Conservation (phyloP, 331 rosid genomes). For the Rhamnella rubrinervis region DNA sequence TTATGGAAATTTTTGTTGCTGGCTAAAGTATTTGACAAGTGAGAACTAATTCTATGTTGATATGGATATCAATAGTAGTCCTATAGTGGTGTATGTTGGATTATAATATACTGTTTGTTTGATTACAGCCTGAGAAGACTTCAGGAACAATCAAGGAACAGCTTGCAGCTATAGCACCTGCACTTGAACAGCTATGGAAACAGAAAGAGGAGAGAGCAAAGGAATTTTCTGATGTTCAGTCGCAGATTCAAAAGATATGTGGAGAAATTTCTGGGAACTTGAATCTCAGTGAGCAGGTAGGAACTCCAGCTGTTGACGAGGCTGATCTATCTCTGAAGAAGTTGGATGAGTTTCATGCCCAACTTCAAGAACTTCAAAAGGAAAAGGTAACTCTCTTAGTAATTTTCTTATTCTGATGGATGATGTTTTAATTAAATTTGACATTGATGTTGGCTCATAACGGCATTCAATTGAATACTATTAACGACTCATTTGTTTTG, state of each 20-base stretch:
- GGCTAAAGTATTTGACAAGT: constrained; percentile 6
- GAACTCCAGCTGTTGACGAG: constrained; percentile 61
- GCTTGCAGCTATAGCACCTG: constrained; percentile 88
- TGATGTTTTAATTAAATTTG: constrained; percentile 17
- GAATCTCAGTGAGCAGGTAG: constrained; percentile 41
- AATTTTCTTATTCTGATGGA: constrained; percentile 1
- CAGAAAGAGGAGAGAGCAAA: constrained; percentile 82
- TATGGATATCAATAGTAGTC: not conserved
- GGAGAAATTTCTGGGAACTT: constrained; percentile 80
- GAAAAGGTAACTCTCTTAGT: constrained; percentile 60
- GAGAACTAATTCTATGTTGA: not conserved
- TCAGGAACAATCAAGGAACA: constrained; percentile 93
- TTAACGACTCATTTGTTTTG: constrained; percentile 34
- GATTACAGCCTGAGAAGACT: constrained; percentile 72
- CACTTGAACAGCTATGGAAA: constrained; percentile 72
- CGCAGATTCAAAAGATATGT: constrained; percentile 80
- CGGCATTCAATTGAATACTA: constrained; percentile 19
- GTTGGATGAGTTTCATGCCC: constrained; percentile 71
- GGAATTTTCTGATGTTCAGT: constrained; percentile 78
- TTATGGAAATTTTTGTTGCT: not conserved
- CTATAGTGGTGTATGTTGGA: not conserved
- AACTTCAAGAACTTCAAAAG: constrained; percentile 90
- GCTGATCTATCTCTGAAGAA: constrained; percentile 76
- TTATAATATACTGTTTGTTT: constrained; percentile 18
- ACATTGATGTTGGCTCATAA: constrained; percentile 1